These are phyloP conservation scores for Spongospora subterranea DNA, from an alignment of 208 protist genomes.

Conservation along the genomic window DNA sequence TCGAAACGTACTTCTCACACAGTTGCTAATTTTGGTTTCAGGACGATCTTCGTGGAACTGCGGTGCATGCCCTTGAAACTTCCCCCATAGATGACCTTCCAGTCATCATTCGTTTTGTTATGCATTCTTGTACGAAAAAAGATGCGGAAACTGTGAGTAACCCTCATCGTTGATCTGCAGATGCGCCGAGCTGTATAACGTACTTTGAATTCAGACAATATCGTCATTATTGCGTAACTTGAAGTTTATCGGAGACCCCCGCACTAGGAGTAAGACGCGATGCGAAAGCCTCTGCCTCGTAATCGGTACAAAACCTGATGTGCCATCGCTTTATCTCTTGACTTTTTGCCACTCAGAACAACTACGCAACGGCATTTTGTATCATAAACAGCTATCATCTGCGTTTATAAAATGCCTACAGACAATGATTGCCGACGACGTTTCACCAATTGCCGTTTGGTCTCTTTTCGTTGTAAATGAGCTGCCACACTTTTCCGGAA, in stretches of 20 bases:
- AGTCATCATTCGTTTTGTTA: neutral
- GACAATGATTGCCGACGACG: neutral
- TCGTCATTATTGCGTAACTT: neutral
- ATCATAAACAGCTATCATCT: neutral
- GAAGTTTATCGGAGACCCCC: neutral
- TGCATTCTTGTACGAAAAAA: neutral
- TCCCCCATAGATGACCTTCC: neutral
- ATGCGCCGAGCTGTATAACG: too few relatives aligned
- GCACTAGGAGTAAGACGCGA: neutral
- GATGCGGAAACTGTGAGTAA: neutral
- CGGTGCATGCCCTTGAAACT: neutral
- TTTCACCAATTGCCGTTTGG: neutral
- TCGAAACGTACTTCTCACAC: too few relatives aligned
- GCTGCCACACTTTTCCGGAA: neutral
- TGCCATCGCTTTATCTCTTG: neutral
- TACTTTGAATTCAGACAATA: neutral
- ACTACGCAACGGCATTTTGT: neutral
- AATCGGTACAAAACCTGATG: neutral
- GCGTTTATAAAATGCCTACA: neutral
- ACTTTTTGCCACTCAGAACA: neutral
- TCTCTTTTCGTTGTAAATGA: neutral
- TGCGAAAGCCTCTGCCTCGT: neutral
- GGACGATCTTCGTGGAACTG: neutral
- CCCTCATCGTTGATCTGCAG: neutral
- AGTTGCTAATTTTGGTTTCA: neutral